Conservation (phyloP, 83 land plant species). For the Diphasiastrum complanatum region DNA sequence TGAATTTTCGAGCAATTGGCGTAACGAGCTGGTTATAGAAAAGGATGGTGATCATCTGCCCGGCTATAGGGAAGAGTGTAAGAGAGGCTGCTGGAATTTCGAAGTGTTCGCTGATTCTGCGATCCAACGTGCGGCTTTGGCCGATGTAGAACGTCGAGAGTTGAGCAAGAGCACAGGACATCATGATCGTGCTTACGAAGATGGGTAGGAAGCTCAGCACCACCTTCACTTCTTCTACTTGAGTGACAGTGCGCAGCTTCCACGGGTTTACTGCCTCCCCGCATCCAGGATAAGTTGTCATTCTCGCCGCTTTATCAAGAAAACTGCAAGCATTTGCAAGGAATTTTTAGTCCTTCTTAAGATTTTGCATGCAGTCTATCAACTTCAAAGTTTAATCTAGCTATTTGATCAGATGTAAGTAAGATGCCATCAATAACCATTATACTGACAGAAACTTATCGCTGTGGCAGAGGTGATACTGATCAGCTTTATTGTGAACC, state of each 20-base stretch:
- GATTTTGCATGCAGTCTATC: too few relatives aligned
- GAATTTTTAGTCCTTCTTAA: too few relatives aligned
- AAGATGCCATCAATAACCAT: too few relatives aligned
- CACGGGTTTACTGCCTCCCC: neutral
- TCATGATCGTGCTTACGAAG: conserved; percentile 10
- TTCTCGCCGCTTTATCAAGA: conserved; percentile 3
- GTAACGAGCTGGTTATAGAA: too few relatives aligned
- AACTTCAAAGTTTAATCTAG: too few relatives aligned
- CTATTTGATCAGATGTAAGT: too few relatives aligned
- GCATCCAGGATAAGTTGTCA: neutral
- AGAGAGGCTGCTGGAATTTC: conserved; percentile 3
- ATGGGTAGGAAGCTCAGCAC: conserved; percentile 9
- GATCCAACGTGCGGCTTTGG: neutral
- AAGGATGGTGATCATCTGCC: too few relatives aligned
- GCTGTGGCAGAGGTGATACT: too few relatives aligned
- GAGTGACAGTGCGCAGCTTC: conserved; percentile 5
- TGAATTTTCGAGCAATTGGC: too few relatives aligned
- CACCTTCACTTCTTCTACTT: conserved; percentile 13
- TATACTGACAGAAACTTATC: too few relatives aligned
- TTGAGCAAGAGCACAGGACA: conserved; percentile 9
- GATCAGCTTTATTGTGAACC: too few relatives aligned
- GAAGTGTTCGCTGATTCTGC: neutral
- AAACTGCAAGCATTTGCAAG: too few relatives aligned
- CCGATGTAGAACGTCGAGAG: conserved; percentile 3
- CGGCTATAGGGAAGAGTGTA: neutral